Percentiles rank a stretch among this genome's conserved stretches.
Conservation (phyloP, 768 basidiomycete genomes). For the Suillus plorans region DNA sequence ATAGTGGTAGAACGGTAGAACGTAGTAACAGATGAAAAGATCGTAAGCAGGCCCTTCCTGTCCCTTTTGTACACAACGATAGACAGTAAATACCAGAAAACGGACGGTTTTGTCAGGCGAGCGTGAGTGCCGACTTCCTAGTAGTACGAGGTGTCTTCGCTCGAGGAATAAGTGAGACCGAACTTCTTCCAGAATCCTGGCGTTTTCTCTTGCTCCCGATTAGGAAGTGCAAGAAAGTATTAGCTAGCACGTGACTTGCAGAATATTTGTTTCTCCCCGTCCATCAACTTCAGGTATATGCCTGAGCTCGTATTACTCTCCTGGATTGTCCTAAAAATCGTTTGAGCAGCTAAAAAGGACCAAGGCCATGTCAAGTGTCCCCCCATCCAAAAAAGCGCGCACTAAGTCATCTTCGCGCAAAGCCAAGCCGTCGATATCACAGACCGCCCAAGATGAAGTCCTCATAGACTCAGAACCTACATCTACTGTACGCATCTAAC, state of each 20-base stretch:
- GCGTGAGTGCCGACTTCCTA: conserved; percentile 2
- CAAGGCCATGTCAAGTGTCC: conserved; percentile 39
- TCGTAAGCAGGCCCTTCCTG: not conserved
- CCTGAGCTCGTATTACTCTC: not conserved
- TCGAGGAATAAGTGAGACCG: not conserved
- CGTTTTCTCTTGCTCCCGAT: not conserved
- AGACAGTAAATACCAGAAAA: not conserved
- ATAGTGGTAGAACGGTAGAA: not conserved
- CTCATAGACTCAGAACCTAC: conserved; percentile 23
- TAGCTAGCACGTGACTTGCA: conserved; percentile 10
- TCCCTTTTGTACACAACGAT: not conserved
- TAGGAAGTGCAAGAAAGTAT: conserved; percentile 1
- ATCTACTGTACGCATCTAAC: conserved; percentile 17
- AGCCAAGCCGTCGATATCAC: conserved; percentile 9
- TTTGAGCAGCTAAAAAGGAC: not conserved
- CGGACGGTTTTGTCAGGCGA: not conserved
- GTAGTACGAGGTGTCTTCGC: not conserved
- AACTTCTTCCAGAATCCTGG: not conserved
- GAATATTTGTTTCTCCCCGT: conserved; percentile 11
- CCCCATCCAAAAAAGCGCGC: conserved; percentile 52
- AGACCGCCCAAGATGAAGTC: conserved; percentile 17
- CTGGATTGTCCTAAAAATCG: not conserved
- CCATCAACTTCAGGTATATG: conserved; percentile 5
- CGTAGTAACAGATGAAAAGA: not conserved
- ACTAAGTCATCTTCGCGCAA: conserved; percentile 44